Percentiles rank a stretch among this genome's conserved stretches.
These are phyloP conservation scores for Cyamopsis tetragonoloba DNA, from an alignment of 306 rosid genomes.

Conservation along the genomic window DNA sequence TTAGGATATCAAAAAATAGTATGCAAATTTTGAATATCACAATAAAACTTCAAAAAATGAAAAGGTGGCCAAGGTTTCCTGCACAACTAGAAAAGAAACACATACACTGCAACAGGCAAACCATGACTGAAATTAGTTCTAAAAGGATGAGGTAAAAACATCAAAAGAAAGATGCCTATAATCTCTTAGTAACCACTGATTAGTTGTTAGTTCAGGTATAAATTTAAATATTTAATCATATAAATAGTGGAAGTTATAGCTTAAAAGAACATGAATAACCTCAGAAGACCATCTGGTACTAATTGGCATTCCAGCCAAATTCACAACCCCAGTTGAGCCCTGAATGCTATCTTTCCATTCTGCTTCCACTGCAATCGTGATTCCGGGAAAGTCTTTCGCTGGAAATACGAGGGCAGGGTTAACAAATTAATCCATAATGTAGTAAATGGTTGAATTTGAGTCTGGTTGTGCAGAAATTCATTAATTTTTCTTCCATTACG, in stretches of 20 bases:
- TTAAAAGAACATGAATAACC: conserved; percentile 49
- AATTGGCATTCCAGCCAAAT: conserved; percentile 94
- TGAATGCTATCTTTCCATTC: conserved; percentile 84
- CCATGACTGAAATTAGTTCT: neutral
- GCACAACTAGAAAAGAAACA: neutral
- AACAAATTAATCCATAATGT: conserved; percentile 18
- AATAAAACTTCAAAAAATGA: neutral
- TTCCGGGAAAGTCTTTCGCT: conserved; percentile 85
- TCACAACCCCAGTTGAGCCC: conserved; percentile 82
- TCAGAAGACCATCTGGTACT: conserved; percentile 95
- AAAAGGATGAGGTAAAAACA: neutral
- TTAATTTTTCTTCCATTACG: neutral
- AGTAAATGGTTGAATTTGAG: conserved; percentile 1
- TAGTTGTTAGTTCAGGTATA: neutral
- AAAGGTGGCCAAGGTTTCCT: neutral
- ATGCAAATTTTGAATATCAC: neutral
- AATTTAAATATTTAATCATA: too few relatives aligned
- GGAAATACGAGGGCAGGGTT: conserved; percentile 30
- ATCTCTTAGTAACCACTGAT: neutral
- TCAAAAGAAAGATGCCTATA: neutral
- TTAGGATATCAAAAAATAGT: neutral
- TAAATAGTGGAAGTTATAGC: conserved; percentile 13
- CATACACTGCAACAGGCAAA: neutral
- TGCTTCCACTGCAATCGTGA: conserved; percentile 72
- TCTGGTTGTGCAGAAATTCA: neutral